Evolutionary conservation across 2,329 filamentous ascomycete genomes (phyloP).

Genomic region (Mariannaea elegans): DNA sequence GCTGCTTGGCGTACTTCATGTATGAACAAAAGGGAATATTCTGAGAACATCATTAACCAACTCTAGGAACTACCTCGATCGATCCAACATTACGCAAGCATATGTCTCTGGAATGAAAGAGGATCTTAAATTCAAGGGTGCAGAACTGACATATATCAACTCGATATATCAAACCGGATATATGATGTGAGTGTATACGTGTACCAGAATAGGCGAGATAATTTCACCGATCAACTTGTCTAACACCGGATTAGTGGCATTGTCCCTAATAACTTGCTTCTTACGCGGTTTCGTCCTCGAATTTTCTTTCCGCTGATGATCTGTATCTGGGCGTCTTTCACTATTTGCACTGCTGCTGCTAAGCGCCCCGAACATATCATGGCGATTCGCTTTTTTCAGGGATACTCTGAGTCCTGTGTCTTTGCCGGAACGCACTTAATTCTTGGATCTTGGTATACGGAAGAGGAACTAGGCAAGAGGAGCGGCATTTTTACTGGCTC

Average conservation of each 20-base stretch:
- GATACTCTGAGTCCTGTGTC: slow-evolving; percentile 30
- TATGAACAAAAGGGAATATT: too few relatives aligned
- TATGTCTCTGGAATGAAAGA: slow-evolving; percentile 55
- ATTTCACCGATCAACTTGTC: too few relatives aligned
- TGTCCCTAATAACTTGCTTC: slow-evolving; percentile 62
- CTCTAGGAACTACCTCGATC: slow-evolving; percentile 46
- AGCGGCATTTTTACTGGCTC: slow-evolving; percentile 65
- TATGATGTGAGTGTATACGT: slow-evolving; percentile 47
- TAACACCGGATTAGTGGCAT: slow-evolving; percentile 55
- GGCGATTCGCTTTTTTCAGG: slow-evolving; percentile 32
- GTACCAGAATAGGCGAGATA: slow-evolving; percentile 61
- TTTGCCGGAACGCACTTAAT: slow-evolving; percentile 42
- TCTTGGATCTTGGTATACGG: slow-evolving; percentile 60
- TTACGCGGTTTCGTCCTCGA: slow-evolving; percentile 66
- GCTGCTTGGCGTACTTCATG: too few relatives aligned
- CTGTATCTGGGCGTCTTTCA: slow-evolving; percentile 66
- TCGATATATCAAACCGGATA: slow-evolving; percentile 19
- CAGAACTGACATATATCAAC: slow-evolving; percentile 52
- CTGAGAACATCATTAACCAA: too few relatives aligned
- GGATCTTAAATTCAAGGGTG: slow-evolving; percentile 58
- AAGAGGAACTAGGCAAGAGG: slow-evolving; percentile 63
- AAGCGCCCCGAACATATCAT: slow-evolving; percentile 39
- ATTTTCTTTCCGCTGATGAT: slow-evolving; percentile 68
- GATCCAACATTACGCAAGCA: slow-evolving; percentile 44
- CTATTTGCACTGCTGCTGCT: slow-evolving; percentile 53